Evolutionary conservation across 2,329 filamentous ascomycete genomes (phyloP), one percentile per base, ranked within the genome.

Genomic region (Chalaropsis ovoidea): DNA sequence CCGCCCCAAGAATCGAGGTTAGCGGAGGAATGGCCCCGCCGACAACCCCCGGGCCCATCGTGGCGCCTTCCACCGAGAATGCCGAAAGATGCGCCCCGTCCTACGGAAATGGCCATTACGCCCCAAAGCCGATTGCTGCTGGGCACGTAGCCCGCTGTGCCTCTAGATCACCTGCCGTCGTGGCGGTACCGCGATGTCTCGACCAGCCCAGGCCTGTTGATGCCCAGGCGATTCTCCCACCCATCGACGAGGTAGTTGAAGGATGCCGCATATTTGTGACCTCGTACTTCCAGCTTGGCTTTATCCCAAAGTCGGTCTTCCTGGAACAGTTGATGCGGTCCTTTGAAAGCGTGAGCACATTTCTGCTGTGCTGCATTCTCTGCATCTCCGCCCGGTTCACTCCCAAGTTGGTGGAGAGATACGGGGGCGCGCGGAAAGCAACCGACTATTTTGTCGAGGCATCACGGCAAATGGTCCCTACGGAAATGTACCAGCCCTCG

Each of bases 211-310:
- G 54, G 6, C n/a, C 24, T 7, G 5, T 10, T n/a, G 35, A 60
- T 8, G 10, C 41, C 8, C 43, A 15, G 41, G 45, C 69, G 3
- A 43, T 67, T 22, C 63, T 70, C 24, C 69, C 70, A 10, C 71
- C 71, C 1, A 67, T 69, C 45, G 68, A 71, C 2, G 72, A 73
- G 54, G 68, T 74, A 10, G 70, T 72, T 22, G 71, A 72, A 39
- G 72, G 71, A 13, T 70, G 70, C 39, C 70, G 69, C n/a, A 69
- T 69, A 5, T 71, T 73, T 24, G 68, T 71, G 27, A 72, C 70
- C 0, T 73, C 70, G 11, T 73, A 72, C 61, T 73, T 73, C 65
- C 72, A 73, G 66, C 70, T 73, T 1, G 73, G 73, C 8, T 75
- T 74, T 65, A 68, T 75, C 13, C 72, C 73, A 13, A 73, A 73